phyloP scores from a whole-genome alignment of 2,329 filamentous ascomycete genomes.

The Ophiostoma ulmi region DNA sequence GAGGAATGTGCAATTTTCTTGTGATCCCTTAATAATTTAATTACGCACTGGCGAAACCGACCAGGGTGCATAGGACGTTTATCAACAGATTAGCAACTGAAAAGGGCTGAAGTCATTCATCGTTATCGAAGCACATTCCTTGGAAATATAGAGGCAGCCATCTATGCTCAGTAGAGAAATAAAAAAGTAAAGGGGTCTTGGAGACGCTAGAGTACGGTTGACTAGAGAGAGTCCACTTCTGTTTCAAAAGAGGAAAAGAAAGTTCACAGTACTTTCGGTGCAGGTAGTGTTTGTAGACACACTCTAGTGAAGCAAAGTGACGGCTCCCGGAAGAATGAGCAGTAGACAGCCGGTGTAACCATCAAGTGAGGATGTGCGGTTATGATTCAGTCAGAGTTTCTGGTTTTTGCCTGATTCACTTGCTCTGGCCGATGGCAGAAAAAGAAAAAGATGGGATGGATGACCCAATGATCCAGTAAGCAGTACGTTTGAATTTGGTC shows the following conservation, averaged over 20 bases:
- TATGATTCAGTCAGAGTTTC: neutral
- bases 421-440: neutral
- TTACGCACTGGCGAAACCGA: slow-evolving; percentile 1
- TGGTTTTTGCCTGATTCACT: neutral
- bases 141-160: neutral
- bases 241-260: slow-evolving; percentile 14
- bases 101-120: neutral
- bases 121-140: neutral
- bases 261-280: neutral
- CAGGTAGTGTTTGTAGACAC: no score
- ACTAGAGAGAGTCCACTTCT: neutral
- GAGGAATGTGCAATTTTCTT: slow-evolving; percentile 8
- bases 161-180: neutral
- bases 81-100: neutral
- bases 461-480: no score
- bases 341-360: slow-evolving; percentile 6
- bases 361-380: neutral
- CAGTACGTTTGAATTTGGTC: slow-evolving; percentile 1
- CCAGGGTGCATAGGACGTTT: neutral
- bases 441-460: neutral
- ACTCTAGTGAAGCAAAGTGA: neutral
- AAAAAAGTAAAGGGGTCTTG: neutral
- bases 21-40: neutral
- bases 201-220: neutral
- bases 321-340: neutral